Evolutionary conservation across 1,284 basidiomycete species (phyloP), one percentile per base, ranked within the genome.

Genomic region (Ceratobasidium sp.): DNA sequence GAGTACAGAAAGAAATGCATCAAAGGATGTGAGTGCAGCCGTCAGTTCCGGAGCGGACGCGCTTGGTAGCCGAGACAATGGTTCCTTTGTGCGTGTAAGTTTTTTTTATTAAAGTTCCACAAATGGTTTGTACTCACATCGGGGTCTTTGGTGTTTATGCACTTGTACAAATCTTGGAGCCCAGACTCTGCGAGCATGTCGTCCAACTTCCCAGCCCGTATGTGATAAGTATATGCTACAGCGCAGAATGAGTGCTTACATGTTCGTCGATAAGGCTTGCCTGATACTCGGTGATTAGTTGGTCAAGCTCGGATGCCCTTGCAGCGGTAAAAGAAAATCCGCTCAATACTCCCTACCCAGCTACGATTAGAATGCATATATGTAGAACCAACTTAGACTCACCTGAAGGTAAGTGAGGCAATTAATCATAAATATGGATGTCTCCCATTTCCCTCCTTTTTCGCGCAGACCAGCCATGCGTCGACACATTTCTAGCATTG

Each of bases 381-480:
- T 38, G 17, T 5, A 20, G 27, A 43, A 34, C 29, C 38, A 40
- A 40, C 17, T 40, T 20, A 53, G 43, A 77, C 84, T 38, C 52
- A 91, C 91, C 81, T 89, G 84, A 8, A 96, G 79, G 76, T 93
- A 94, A 34, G 85, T 87, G 70, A 94, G 78, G 71, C 91, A 95
- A 75, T 97, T 96, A 72, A 96, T 81, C 67, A 93, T 81, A 76
- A 93, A 97, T 0, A 95, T 86, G 10, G 86, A 84, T 56, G 82
- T 82, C 76, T 98, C 94, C 93, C 94, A 96, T 38, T 80, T 73
- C 47, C 79, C 79, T 68, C 81, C 83, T 75, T 88, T 91, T 20
- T 70, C 71, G 43, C 80, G 75, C 77, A 91, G 85, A 73, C 90
- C 89, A 1, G 87, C 86, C 70, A 87, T 87, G 7, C 82, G 80